These are phyloP conservation scores for Ustilago trichophora DNA, from an alignment of 1,284 basidiomycete genomes.

Conservation along the genomic window DNA sequence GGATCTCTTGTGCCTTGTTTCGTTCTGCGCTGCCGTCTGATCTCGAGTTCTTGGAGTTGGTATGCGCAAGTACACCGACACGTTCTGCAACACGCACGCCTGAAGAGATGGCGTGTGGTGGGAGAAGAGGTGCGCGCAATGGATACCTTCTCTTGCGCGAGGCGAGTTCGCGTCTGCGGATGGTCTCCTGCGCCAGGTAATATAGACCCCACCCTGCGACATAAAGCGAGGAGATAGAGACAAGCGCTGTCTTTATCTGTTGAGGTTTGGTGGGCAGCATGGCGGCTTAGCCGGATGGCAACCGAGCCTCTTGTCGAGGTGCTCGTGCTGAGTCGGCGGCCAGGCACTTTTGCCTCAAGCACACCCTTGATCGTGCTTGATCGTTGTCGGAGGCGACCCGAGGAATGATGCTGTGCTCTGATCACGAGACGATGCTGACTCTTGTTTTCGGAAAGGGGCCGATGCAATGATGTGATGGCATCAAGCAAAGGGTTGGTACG, in stretches of 20 bases:
- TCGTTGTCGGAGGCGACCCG: not conserved
- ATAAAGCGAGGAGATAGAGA: slow-evolving; percentile 31
- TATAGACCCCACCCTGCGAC: slow-evolving; percentile 52
- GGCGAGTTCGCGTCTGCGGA: slow-evolving; percentile 28
- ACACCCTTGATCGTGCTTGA: not conserved
- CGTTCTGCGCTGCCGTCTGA: not conserved
- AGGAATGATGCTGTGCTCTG: not conserved
- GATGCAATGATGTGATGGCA: no score
- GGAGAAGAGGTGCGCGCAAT: slow-evolving; percentile 30
- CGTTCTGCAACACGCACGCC: slow-evolving; percentile 36
- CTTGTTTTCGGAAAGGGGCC: no score
- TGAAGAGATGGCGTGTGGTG: slow-evolving; percentile 33
- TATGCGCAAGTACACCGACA: slow-evolving; percentile 32
- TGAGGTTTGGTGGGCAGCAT: slow-evolving; percentile 40
- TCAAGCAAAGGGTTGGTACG: no score
- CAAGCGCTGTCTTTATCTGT: slow-evolving; percentile 34
- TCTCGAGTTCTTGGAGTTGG: slow-evolving; percentile 6
- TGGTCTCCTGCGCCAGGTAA: slow-evolving; percentile 53
- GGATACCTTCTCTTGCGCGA: slow-evolving; percentile 36
- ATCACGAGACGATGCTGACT: no score
- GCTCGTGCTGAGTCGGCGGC: not conserved
- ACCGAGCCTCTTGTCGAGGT: not conserved
- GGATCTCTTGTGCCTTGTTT: slow-evolving; percentile 8
- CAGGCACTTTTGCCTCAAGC: not conserved
- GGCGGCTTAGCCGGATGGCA: not conserved